Evolutionary conservation across 116 monocot genomes (phyloP).

Genomic region (Iris pallida): DNA sequence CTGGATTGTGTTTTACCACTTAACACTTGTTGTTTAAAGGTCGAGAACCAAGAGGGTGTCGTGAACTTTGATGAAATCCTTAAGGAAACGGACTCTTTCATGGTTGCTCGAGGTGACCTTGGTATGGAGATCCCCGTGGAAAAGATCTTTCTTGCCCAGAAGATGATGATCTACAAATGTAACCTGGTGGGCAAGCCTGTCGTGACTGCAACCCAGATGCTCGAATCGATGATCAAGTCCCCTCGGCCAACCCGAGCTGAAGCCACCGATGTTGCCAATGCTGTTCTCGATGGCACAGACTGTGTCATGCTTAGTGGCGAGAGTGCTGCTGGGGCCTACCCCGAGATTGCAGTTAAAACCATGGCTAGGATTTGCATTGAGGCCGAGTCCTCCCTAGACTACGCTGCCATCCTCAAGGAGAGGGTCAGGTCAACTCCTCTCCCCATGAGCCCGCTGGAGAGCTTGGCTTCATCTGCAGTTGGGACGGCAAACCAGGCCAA

Average conservation of each 20-base stretch:
- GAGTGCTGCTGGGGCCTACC: constrained; percentile 59
- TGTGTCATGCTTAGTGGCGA: constrained; percentile 65
- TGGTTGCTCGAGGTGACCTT: constrained; percentile 65
- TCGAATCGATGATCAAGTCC: constrained; percentile 70
- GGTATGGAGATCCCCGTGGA: constrained; percentile 66
- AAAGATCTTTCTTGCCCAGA: constrained; percentile 56
- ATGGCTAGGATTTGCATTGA: constrained; percentile 52
- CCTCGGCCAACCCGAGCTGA: constrained; percentile 57
- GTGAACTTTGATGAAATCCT: constrained; percentile 56
- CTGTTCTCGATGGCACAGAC: constrained; percentile 55
- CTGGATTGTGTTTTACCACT: neutral
- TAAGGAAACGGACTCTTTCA: constrained; percentile 47
- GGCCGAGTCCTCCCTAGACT: constrained; percentile 52
- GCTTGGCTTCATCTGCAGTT: constrained; percentile 48
- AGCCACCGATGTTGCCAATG: constrained; percentile 58
- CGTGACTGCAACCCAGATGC: constrained; percentile 56
- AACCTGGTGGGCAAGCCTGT: constrained; percentile 52
- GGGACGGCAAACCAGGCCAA: constrained; percentile 33
- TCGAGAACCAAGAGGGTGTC: constrained; percentile 62
- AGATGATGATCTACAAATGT: constrained; percentile 65
- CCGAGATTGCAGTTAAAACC: constrained; percentile 40
- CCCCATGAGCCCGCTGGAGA: constrained; percentile 63
- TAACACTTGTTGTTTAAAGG: constrained; percentile 17
- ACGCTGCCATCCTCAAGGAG: constrained; percentile 39
- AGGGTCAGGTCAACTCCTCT: constrained; percentile 29